Conservation (phyloP, 306 rosid genomes). For the Vicia sativa region DNA sequence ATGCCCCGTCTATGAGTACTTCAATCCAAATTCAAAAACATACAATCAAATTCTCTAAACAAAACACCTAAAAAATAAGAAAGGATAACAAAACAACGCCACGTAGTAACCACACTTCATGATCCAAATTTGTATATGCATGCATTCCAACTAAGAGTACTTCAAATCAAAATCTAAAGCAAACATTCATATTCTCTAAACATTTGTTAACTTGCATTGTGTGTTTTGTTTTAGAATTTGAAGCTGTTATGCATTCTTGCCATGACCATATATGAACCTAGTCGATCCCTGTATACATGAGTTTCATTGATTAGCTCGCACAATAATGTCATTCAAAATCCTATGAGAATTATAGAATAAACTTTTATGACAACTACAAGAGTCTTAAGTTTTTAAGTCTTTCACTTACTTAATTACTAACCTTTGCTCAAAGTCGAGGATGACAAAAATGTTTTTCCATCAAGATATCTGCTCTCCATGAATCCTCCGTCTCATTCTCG, state of each 20-base stretch:
- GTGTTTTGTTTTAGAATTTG: conserved; percentile 47
- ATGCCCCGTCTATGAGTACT: no score
- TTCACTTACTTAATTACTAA: conserved; percentile 75
- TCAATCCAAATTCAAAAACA: no score
- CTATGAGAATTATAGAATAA: conserved; percentile 6
- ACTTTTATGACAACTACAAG: no score
- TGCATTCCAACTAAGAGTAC: no score
- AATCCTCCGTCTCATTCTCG: conserved; percentile 72
- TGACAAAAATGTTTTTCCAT: conserved; percentile 87
- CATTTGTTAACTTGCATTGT: no score
- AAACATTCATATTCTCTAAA: no score
- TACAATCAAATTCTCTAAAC: no score
- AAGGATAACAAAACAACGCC: no score
- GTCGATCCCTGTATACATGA: conserved; percentile 86
- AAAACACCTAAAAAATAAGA: no score
- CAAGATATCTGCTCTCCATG: conserved; percentile 78
- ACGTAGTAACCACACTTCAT: no score
- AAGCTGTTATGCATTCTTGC: conserved; percentile 54
- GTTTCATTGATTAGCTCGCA: conserved; percentile 83
- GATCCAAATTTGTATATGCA: no score
- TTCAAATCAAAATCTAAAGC: no score
- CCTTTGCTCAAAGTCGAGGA: conserved; percentile 93
- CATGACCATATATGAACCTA: conserved; percentile 92
- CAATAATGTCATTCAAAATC: conserved; percentile 5
- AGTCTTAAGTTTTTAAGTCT: not conserved